These are phyloP conservation scores for Xylaria intraflava DNA, from an alignment of 495 filamentous ascomycete species.

Conservation along the genomic window DNA sequence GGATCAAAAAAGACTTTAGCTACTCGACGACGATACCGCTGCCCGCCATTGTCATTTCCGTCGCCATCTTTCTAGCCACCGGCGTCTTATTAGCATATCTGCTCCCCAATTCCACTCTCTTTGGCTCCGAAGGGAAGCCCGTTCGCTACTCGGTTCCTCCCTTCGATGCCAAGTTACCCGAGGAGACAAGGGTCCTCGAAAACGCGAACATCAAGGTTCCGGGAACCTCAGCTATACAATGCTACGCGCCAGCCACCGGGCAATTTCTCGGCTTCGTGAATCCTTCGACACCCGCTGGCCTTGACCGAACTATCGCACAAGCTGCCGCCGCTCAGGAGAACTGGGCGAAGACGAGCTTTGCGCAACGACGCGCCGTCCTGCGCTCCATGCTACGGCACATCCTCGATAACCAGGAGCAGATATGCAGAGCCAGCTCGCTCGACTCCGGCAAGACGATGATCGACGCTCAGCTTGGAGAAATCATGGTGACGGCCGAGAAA, in stretches of 20 bases:
- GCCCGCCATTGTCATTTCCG: constrained; percentile 10
- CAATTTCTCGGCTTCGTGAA: constrained; percentile 73
- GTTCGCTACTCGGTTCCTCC: constrained; percentile 34
- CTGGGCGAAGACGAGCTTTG: constrained; percentile 77
- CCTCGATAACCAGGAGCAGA: constrained; percentile 82
- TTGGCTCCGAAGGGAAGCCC: constrained; percentile 25
- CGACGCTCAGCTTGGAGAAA: constrained; percentile 88
- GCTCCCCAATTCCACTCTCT: constrained; percentile 24
- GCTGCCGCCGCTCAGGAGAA: constrained; percentile 67
- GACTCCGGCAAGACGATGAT: constrained; percentile 98
- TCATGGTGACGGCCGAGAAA: constrained; percentile 88
- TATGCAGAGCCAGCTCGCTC: constrained; percentile 78
- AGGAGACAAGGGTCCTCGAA: constrained; percentile 56
- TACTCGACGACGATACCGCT: constrained; percentile 8
- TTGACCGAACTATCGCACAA: constrained; percentile 71
- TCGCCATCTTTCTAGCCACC: neutral
- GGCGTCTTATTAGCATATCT: constrained; percentile 16
- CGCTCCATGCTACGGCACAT: constrained; percentile 75
- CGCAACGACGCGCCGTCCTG: constrained; percentile 70
- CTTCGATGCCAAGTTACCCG: constrained; percentile 28
- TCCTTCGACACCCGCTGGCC: constrained; percentile 67
- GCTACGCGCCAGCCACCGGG: constrained; percentile 88
- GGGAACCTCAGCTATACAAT: constrained; percentile 60
- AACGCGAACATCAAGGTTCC: constrained; percentile 49
- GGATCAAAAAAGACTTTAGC: constrained; percentile 11